These are phyloP conservation scores for Chaetothyriales sp. DNA, from an alignment of 2,329 filamentous ascomycete genomes.

Conservation along the genomic window DNA sequence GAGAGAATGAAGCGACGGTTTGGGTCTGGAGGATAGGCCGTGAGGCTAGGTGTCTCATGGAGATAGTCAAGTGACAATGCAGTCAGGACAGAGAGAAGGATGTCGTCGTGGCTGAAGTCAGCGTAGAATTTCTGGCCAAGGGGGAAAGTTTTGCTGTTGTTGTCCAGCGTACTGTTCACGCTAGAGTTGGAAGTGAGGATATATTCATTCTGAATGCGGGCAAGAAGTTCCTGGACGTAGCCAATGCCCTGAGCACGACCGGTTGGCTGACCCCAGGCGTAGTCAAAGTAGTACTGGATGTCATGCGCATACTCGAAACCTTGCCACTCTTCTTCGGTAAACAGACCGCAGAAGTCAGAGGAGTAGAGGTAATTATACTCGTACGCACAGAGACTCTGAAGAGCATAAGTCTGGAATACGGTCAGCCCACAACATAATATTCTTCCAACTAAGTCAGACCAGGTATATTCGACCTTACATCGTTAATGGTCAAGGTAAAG, in stretches of 20 bases:
- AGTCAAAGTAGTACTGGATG: constrained; percentile 34
- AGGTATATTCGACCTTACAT: too few relatives aligned
- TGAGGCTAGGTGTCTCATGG: constrained; percentile 31
- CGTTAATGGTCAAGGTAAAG: constrained; percentile 35
- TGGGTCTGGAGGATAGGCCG: constrained; percentile 21
- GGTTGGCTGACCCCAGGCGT: constrained; percentile 33
- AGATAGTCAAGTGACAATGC: constrained; percentile 42
- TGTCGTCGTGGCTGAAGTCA: constrained; percentile 40
- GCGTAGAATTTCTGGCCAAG: constrained; percentile 36
- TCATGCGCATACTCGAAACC: constrained; percentile 40
- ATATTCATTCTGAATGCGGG: constrained; percentile 33
- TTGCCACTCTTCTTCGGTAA: constrained; percentile 40
- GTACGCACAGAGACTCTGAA: constrained; percentile 39
- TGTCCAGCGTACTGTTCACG: constrained; percentile 36
- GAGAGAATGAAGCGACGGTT: constrained; percentile 36
- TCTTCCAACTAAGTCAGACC: neutral
- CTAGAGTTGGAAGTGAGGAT: constrained; percentile 35
- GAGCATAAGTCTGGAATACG: constrained; percentile 13
- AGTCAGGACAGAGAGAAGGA: constrained; percentile 35
- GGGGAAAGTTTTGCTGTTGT: constrained; percentile 33
- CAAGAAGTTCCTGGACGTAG: constrained; percentile 38
- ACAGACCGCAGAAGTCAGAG: constrained; percentile 39
- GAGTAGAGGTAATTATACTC: constrained; percentile 36
- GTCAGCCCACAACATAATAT: neutral
- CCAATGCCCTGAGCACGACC: constrained; percentile 39